These are phyloP conservation scores for Barnettozyma sp. DNA, from an alignment of 805 yeast genomes.

Conservation along the genomic window DNA sequence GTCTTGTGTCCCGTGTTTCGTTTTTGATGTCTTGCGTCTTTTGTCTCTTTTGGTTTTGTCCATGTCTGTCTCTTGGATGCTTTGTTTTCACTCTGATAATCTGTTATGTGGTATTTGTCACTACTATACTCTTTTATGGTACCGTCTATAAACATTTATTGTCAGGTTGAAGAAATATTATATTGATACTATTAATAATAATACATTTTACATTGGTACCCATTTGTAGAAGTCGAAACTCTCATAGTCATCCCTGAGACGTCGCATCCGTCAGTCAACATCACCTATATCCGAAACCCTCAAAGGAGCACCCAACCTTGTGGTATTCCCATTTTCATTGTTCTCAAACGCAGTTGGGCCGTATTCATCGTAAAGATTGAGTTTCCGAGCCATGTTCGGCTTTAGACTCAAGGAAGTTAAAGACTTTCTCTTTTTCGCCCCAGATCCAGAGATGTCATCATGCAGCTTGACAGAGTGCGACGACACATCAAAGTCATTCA, in stretches of 20 bases:
- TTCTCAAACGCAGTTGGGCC: background rate
- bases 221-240: background rate
- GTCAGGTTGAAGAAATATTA: too few relatives aligned
- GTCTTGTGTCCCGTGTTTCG: too few relatives aligned
- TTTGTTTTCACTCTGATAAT: too few relatives aligned
- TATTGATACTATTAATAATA: too few relatives aligned
- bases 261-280: background rate
- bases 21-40: too few relatives aligned
- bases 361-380: background rate
- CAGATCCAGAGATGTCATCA: slow-evolving; percentile 11
- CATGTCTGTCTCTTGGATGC: too few relatives aligned
- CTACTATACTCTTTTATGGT: too few relatives aligned
- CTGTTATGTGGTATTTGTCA: too few relatives aligned
- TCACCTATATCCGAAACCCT: slow-evolving; percentile 7
- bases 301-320: slow-evolving; percentile 17
- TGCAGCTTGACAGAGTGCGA: slow-evolving; percentile 18
- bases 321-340: background rate
- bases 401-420: slow-evolving; percentile 21
- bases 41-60: too few relatives aligned
- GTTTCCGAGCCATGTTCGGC: slow-evolving; percentile 10
- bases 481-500: slow-evolving; percentile 14
- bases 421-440: slow-evolving; percentile 22
- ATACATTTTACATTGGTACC: too few relatives aligned
- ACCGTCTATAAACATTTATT: too few relatives aligned
- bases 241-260: background rate